Base-by-base conservation (phyloP, 176 grass and related monocot genomes). In the Dendrocalamus sinicus region DNA sequence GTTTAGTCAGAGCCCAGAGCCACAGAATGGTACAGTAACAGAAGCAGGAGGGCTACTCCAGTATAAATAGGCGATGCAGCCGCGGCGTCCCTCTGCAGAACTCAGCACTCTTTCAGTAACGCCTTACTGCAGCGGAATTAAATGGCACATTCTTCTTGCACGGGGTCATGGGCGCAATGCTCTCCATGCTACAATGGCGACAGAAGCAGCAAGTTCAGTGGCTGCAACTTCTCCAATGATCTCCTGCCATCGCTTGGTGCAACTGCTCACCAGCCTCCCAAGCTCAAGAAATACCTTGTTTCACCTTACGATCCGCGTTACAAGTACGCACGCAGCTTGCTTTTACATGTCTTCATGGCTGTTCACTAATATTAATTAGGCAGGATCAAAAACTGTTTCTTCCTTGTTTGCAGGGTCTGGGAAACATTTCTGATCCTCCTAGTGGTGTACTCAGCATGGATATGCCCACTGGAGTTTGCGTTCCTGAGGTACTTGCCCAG, bases 361-460 rank as follows among this genome's bases (percentile, higher is more conserved):
- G 65, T 44, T 44, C 43, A 44, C 43, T 9, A 8, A 9, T 44
- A 44, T 9, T 44, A 44, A 44, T 44, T 71, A 22, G 26, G 62
- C 51, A 9, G n/a, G 44, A 73, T 76, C 14, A 54, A 11, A 6
- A 35, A 47, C 19, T 13, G 5, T 45, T 45, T 28, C 26, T 39
- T 50, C 22, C 6, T 48, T 47, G 35, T 6, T 37, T 85, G 45
- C 93, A 95, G 93, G 86, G 85, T 90, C 0, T 95, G 93, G 93
- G 93, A 92, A 30, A 86, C 24, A 51, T 92, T 95, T 28, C 83
- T 95, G 88, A 86, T 92, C 86, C 75, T 95, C 0, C 82, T 95
- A 3, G 93, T 95, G 71, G 74, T 90, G 85, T 95, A 95, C 85
- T 95, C 93, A 30, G 93, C 93, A 44, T 95, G 88, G 93, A 95